Base-by-base conservation (phyloP, 1,284 basidiomycete species). In the Phellinidium pouzarii region DNA sequence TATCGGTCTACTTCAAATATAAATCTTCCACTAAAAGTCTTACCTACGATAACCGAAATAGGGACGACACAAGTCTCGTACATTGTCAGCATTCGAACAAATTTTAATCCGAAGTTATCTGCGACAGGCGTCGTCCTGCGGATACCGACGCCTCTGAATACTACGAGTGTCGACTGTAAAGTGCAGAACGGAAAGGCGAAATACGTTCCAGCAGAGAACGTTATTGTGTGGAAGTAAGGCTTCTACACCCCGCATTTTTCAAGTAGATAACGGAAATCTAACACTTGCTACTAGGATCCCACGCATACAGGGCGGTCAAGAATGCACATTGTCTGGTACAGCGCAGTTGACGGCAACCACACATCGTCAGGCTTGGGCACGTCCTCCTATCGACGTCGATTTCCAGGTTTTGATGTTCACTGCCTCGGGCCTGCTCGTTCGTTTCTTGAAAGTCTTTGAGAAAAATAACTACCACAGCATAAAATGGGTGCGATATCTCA, bases 351-450 rank as follows among this genome's bases (percentile, higher is more conserved):
- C 93, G 1, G 82, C 82, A 54, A 95, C 90, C 19, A 97, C 94
- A 0, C 80, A 82, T 54, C 82, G 89, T 41, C 94, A 97, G 77
- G 84, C 94, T 1, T 99, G 96, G 96, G 92, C 92, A 8, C 78
- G 95, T 46, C 95, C 96, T 8, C 96, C 96, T 4, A 98, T 99
- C 63, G 91, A 96, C 62, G 83, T 99, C 56, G 94, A 99, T 69
- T 99, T 99, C 71, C 84, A 94, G 71, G 95, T 99, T 53, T 77
- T 99, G 62, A 99, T 99, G 95, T 94, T 97, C 70, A 98, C 95
- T 0, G 80, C 94, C 4, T 97, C 94, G 6, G 96, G 96, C 0
- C 69, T 99, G 61, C 85, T 96, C 49, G 96, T 99, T 14, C 82
- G 95, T 44, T 99, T 97, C 77, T 71, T 99, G 64, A 99, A 98